Conservation (phyloP, 2,329 filamentous ascomycete species). For the Beauveria australis region DNA sequence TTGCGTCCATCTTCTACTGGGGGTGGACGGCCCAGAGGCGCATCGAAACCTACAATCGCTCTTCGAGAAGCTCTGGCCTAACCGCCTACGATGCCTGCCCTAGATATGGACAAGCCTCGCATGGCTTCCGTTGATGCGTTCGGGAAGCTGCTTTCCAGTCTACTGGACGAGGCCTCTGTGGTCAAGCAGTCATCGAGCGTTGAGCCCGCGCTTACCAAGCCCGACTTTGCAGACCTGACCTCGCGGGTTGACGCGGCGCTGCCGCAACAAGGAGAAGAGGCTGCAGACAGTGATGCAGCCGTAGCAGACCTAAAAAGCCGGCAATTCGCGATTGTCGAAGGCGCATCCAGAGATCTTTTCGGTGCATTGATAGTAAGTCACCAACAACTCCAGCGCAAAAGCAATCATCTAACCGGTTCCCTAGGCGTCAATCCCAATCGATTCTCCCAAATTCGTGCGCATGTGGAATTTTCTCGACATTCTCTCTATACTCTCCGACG, state of each 20-base stretch:
- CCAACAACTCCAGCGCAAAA: constrained; percentile 12
- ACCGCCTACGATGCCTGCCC: constrained; percentile 38
- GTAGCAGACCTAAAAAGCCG: constrained; percentile 34
- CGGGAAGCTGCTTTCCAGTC: constrained; percentile 42
- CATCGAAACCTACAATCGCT: background rate
- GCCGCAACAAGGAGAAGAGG: constrained; percentile 20
- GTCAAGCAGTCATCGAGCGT: constrained; percentile 53
- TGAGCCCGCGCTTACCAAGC: constrained; percentile 67
- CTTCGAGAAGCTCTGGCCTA: background rate
- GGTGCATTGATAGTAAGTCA: constrained; percentile 64
- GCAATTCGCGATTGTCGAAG: constrained; percentile 69
- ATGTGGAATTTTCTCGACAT: constrained; percentile 95
- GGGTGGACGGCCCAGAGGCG: background rate
- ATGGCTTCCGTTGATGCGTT: constrained; percentile 47
- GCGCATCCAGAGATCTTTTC: constrained; percentile 73
- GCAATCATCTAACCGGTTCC: constrained; percentile 24
- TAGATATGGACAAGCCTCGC: constrained; percentile 36
- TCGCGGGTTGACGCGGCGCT: constrained; percentile 33
- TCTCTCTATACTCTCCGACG: constrained; percentile 78
- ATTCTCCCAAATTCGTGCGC: constrained; percentile 67
- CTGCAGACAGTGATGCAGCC: constrained; percentile 25
- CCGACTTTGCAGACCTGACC: constrained; percentile 49
- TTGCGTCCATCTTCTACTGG: background rate
- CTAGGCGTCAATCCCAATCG: constrained; percentile 67
- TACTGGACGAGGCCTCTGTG: constrained; percentile 50